Conservation (phyloP, 106 monocot genomes). For the Acanthochlamys bracteata region DNA sequence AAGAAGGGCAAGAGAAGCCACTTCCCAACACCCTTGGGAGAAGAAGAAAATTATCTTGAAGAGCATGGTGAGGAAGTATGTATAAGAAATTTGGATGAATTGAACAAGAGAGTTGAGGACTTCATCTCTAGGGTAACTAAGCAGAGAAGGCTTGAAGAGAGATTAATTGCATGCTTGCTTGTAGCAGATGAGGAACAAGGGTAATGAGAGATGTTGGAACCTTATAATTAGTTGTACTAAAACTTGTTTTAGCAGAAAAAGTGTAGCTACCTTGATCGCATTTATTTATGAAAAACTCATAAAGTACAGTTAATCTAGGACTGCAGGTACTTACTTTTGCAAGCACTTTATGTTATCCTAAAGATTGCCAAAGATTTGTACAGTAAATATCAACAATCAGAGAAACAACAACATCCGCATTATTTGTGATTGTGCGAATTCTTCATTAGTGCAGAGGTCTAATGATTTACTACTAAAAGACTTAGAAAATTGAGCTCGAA, state of each 20-base stretch:
- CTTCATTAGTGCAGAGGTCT: no score
- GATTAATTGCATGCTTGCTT: slow-evolving; percentile 4
- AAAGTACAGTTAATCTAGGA: no score
- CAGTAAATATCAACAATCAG: no score
- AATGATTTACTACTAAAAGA: no score
- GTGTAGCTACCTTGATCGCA: neutral
- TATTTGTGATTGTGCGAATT: no score
- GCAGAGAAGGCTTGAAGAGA: slow-evolving; percentile 28
- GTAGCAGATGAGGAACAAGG: neutral
- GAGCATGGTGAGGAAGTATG: neutral
- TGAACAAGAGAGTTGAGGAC: slow-evolving; percentile 30
- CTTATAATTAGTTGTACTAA: neutral
- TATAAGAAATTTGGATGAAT: slow-evolving; percentile 14
- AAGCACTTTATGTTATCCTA: no score
- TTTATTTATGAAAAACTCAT: no score
- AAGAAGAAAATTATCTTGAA: slow-evolving; percentile 7
- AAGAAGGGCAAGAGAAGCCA: neutral
- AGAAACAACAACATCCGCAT: no score
- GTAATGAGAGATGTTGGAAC: neutral
- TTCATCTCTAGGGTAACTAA: slow-evolving; percentile 35
- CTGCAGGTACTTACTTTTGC: no score
- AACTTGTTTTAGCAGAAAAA: neutral
- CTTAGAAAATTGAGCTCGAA: no score
- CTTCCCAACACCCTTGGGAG: neutral
- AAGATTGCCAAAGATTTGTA: no score